These are phyloP conservation scores for Favolaschia claudopus DNA, from an alignment of 768 basidiomycete genomes.

Conservation along the genomic window DNA sequence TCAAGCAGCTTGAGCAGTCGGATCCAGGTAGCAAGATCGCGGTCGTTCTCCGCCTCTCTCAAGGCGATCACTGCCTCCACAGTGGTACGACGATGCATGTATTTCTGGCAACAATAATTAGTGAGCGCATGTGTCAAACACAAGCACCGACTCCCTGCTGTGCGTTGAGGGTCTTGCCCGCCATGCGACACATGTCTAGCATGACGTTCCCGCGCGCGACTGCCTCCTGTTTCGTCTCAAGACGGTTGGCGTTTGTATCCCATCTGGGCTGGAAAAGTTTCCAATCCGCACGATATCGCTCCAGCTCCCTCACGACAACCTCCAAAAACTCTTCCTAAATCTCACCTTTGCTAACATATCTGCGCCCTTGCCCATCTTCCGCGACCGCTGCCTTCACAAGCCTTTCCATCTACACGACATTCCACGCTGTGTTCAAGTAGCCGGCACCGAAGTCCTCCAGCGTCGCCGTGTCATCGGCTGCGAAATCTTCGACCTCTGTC, in stretches of 20 bases:
- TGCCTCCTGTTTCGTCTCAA: neutral
- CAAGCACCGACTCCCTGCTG: neutral
- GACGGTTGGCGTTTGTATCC: neutral
- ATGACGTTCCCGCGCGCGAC: neutral
- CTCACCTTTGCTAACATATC: neutral
- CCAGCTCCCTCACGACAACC: too few species aligned
- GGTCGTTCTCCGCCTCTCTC: neutral
- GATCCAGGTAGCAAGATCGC: constrained; percentile 13
- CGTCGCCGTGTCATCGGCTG: neutral
- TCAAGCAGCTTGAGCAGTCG: constrained; percentile 13
- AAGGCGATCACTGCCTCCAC: constrained; percentile 11
- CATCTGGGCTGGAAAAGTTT: neutral
- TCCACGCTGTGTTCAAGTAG: neutral
- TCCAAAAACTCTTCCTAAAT: too few species aligned
- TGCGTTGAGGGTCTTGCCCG: neutral
- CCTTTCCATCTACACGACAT: neutral
- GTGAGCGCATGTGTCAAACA: neutral
- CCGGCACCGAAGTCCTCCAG: neutral
- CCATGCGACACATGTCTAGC: neutral
- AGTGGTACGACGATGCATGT: neutral
- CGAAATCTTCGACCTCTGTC: neutral
- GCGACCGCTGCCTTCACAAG: neutral
- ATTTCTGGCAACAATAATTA: neutral
- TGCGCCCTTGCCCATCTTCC: neutral
- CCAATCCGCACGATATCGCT: neutral